A percentile compares a stretch with the other conserved stretches of the same genome.
phyloP scores from a whole-genome alignment of 2,329 filamentous ascomycete genomes.

The Paraconiothyrium sp. region DNA sequence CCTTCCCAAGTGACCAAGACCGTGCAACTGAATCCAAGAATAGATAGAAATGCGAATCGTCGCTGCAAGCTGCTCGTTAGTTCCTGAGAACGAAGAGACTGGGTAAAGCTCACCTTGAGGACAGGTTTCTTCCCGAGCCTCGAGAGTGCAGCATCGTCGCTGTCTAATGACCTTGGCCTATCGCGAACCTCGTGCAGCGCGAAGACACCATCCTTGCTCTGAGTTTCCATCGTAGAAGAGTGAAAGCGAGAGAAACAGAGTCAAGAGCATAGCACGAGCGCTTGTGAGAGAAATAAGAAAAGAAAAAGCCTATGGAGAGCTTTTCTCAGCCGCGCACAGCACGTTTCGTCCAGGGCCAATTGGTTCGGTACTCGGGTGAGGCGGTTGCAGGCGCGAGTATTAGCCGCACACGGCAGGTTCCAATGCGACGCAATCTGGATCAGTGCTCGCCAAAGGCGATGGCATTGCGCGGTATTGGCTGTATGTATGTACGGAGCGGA shows the following conservation, averaged over 20 bases:
- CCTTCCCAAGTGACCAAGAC: conserved; percentile 11
- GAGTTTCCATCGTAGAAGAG: conserved; percentile 3
- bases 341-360: background rate
- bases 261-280: background rate
- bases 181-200: conserved; percentile 23
- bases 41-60: conserved; percentile 5
- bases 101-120: conserved; percentile 25
- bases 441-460: background rate
- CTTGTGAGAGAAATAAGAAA: background rate
- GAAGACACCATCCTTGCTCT: conserved; percentile 23
- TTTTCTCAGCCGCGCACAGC: background rate
- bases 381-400: background rate
- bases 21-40: conserved; percentile 5
- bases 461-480: background rate
- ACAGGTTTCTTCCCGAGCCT: conserved; percentile 37
- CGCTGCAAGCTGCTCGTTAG: background rate
- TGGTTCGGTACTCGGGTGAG: background rate
- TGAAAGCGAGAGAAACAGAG: background rate
- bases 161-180: conserved; percentile 21
- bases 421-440: background rate
- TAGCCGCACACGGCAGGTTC: background rate
- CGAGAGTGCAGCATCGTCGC: conserved; percentile 31
- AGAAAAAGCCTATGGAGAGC: background rate
- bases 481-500: background rate
- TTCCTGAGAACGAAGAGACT: background rate